Evolutionary conservation across 306 rosid genomes (phyloP).

Genomic region (Cicer cuneatum): DNA sequence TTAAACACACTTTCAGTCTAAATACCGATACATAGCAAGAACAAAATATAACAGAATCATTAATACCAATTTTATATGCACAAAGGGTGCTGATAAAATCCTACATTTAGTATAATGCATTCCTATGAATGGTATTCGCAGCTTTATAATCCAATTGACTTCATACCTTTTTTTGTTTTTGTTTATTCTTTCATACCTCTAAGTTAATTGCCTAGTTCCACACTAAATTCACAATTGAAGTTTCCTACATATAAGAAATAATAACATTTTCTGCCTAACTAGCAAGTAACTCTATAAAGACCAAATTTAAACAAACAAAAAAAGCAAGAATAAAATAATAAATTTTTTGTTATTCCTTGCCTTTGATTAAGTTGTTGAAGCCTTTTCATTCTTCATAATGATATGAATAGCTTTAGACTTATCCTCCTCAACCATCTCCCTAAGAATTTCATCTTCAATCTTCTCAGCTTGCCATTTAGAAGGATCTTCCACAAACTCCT

Average conservation of each 20-base stretch:
- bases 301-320: too few species aligned
- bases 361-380: slow-evolving; percentile 71
- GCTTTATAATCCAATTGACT: background rate
- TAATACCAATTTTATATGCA: too few species aligned
- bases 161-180: background rate
- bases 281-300: too few species aligned
- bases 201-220: background rate
- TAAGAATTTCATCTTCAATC: slow-evolving; percentile 79
- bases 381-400: slow-evolving; percentile 93
- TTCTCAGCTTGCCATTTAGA: slow-evolving; percentile 84
- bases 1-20: too few species aligned
- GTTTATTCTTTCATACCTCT: background rate
- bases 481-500: slow-evolving; percentile 87
- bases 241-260: background rate
- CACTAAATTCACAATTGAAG: background rate
- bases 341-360: slow-evolving; percentile 26
- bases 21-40: too few species aligned
- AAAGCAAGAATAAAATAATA: too few species aligned
- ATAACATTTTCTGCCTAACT: background rate
- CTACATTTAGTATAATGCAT: too few species aligned
- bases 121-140: background rate
- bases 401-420: slow-evolving; percentile 71
- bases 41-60: too few species aligned
- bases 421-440: slow-evolving; percentile 91
- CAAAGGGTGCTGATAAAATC: too few species aligned